These are phyloP conservation scores for Dalechampia spathulata DNA, from an alignment of 441 rosid genomes.

Conservation along the genomic window DNA sequence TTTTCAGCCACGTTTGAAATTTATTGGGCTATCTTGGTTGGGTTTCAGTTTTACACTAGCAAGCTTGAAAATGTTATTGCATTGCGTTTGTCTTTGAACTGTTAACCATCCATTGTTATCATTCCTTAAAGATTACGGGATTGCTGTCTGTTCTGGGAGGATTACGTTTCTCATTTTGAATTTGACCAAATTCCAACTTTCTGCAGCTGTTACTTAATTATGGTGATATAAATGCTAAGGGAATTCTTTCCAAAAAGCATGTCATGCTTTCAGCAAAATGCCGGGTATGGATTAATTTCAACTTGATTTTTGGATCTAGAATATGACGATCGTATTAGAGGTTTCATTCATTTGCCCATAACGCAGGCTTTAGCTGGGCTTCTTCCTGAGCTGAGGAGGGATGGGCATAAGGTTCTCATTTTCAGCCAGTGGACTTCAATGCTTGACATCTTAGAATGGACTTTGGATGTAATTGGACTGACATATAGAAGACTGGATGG, in stretches of 20 bases:
- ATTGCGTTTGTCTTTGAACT: no score
- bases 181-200: slow-evolving; percentile 4
- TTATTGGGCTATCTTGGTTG: no score
- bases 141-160: neutral
- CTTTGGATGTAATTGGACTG: slow-evolving; percentile 80
- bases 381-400: slow-evolving; percentile 61
- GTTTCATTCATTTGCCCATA: slow-evolving; percentile 7
- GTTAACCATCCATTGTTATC: neutral
- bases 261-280: slow-evolving; percentile 95
- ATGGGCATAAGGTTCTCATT: slow-evolving; percentile 77
- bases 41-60: no score
- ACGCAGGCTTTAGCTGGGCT: slow-evolving; percentile 73
- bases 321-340: neutral
- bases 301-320: neutral
- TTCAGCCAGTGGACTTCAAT: slow-evolving; percentile 99
- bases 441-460: slow-evolving; percentile 97
- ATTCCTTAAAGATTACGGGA: neutral
- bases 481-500: slow-evolving; percentile 90
- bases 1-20: no score
- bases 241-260: slow-evolving; percentile 74
- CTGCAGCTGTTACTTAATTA: slow-evolving; percentile 64
- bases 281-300: slow-evolving; percentile 41
- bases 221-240: slow-evolving; percentile 50
- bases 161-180: neutral
- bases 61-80: no score